These are phyloP conservation scores for Sarocladium oryzae DNA, from an alignment of 2,329 filamentous ascomycete genomes.

Conservation along the genomic window DNA sequence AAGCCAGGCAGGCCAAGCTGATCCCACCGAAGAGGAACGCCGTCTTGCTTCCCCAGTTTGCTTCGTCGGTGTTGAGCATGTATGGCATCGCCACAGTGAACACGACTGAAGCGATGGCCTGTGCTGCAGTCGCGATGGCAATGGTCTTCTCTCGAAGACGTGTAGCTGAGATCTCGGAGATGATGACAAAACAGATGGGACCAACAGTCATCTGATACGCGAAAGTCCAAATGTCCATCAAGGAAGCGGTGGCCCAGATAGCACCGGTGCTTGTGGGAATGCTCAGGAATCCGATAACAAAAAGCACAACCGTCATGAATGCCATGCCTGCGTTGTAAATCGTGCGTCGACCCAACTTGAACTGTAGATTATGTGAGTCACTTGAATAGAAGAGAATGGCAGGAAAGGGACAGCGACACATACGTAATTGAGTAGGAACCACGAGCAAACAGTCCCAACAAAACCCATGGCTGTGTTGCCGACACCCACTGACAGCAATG, in stretches of 20 bases:
- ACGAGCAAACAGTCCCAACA: constrained; percentile 28
- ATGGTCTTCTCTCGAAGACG: constrained; percentile 27
- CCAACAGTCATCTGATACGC: constrained; percentile 16
- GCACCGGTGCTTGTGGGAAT: constrained; percentile 24
- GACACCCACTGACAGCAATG: constrained; percentile 21
- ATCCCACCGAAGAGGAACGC: constrained; percentile 18
- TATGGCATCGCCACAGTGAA: constrained; percentile 16
- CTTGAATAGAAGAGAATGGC: neutral
- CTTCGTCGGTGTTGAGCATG: constrained; percentile 18
- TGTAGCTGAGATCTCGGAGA: constrained; percentile 27
- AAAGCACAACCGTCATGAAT: constrained; percentile 38
- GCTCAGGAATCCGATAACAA: constrained; percentile 42
- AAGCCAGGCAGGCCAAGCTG: constrained; percentile 12
- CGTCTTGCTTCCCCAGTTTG: constrained; percentile 18
- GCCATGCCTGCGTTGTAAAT: constrained; percentile 34
- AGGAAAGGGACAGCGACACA: neutral
- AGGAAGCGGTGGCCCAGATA: constrained; percentile 10
- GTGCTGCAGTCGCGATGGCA: constrained; percentile 21
- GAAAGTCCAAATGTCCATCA: constrained; percentile 26
- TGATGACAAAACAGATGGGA: constrained; percentile 19
- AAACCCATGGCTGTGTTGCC: constrained; percentile 27
- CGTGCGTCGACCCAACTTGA: constrained; percentile 28
- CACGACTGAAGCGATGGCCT: constrained; percentile 19
- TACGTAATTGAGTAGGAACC: constrained; percentile 27
- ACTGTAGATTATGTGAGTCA: constrained; percentile 1